Base-by-base conservation (phyloP, 1,284 basidiomycete genomes). In the Ganoderma lucidum region DNA sequence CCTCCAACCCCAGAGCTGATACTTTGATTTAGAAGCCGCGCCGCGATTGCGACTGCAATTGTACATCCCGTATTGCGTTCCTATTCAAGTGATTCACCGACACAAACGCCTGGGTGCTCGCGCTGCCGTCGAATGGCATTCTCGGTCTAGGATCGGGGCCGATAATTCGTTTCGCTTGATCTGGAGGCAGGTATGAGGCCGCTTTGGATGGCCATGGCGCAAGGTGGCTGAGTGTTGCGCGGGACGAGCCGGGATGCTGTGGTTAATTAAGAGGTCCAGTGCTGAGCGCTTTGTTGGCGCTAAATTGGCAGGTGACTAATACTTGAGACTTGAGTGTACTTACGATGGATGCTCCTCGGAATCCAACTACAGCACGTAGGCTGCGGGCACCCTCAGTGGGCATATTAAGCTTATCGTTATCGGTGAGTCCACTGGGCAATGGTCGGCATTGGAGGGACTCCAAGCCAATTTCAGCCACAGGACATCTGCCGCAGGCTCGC, bases 221-320 rank as follows among this genome's bases (percentile, higher is more conserved):
- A 56, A 56, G 32, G 15, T 56, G 30, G 30, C 30, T 58, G 32
- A 37, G 19, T 23, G 56, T 17, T 19, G 17, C 14, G 56, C 35
- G 32, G 30, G 35, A 15, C 32, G 3, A 59, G 56, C 23, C 23
- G 48, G 48, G 23, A 14, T 23, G 56, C 32, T 59, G 59, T 61
- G 59, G 59, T 61, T 61, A 61, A 41, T 61, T 39, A 41, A 61
- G 14, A 30, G 39, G 8, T 30, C 39, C n/a, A n/a, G n/a, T 28
- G 12, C 59, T 41, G 59, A 28, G 59, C 59, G 39, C 59, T 30
- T 5, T 23, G 19, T 15, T 12, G 23, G 59, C 59, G 59, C 23
- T 42, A 28, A 61, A 61, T 12, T 12, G 17, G 41, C 37, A 28
- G 3, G 39, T 28, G 3, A n/a, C n/a, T 23, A 23, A 23, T 23